A percentile compares a stretch with the other conserved stretches of the same genome.
Evolutionary conservation across 305 asterid species (phyloP).

Genomic region (Ilex paraguariensis): DNA sequence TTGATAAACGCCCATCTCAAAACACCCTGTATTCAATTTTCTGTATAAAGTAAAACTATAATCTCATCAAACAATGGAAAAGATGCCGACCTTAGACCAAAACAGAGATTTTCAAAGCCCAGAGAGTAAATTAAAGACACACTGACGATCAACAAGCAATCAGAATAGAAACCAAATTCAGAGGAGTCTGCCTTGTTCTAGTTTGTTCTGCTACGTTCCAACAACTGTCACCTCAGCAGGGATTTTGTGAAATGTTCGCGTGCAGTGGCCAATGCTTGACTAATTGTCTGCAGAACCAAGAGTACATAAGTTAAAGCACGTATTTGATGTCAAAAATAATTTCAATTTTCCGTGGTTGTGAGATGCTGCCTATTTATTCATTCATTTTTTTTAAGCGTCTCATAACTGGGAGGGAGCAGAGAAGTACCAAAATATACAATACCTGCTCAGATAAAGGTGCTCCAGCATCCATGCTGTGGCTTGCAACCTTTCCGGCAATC

Average conservation of each 20-base stretch:
- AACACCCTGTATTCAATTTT: too few relatives aligned
- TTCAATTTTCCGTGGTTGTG: neutral
- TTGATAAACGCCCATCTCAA: too few relatives aligned
- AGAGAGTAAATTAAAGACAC: too few relatives aligned
- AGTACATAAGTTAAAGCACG: conserved; percentile 4
- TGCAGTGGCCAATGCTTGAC: conserved; percentile 80
- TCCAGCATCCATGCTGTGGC: conserved; percentile 47
- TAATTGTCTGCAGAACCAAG: conserved; percentile 52
- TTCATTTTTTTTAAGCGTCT: neutral
- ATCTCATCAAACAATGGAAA: too few relatives aligned
- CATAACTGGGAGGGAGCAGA: neutral
- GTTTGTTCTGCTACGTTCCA: neutral
- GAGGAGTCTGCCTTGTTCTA: too few relatives aligned
- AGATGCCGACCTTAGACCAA: too few relatives aligned
- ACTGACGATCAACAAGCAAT: too few relatives aligned
- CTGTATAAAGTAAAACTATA: too few relatives aligned
- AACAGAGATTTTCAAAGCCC: too few relatives aligned
- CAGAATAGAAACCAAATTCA: too few relatives aligned
- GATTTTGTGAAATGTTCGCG: conserved; percentile 77
- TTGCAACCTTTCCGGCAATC: conserved; percentile 65
- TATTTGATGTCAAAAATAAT: neutral
- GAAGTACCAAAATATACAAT: conserved; percentile 2
- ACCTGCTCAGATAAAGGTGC: conserved; percentile 85
- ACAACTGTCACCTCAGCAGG: conserved; percentile 53
- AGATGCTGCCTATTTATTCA: neutral